phyloP scores from a whole-genome alignment of 495 filamentous ascomycete genomes.

The Aspergillus campestris region DNA sequence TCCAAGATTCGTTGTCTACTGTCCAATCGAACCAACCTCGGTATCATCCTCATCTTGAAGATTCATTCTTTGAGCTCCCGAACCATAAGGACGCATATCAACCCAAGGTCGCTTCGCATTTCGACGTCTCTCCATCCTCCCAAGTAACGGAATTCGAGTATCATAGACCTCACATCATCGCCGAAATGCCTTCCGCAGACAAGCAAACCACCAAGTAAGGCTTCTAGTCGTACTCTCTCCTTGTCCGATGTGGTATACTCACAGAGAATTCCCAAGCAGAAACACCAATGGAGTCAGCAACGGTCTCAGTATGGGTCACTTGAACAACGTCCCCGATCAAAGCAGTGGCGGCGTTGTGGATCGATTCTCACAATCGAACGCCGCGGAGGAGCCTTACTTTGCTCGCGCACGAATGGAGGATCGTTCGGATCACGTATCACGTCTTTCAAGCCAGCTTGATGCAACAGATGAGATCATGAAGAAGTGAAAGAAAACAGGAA shows the following conservation, averaged over 20 bases:
- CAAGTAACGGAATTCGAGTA: too few relatives aligned
- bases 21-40: too few relatives aligned
- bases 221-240: background rate
- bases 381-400: conserved; percentile 34
- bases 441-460: conserved; percentile 28
- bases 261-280: conserved; percentile 6
- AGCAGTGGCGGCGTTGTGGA: conserved; percentile 20
- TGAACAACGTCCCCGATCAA: conserved; percentile 23
- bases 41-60: background rate
- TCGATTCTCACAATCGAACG: conserved; percentile 23
- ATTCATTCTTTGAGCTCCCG: background rate
- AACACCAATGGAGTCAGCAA: conserved; percentile 10
- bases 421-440: conserved; percentile 23
- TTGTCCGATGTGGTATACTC: background rate
- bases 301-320: conserved; percentile 22
- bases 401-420: conserved; percentile 25
- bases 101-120: too few relatives aligned
- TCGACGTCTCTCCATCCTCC: too few relatives aligned
- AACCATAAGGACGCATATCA: too few relatives aligned
- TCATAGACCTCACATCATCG: too few relatives aligned
- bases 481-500: conserved; percentile 8
- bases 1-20: too few relatives aligned
- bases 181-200: conserved; percentile 12
- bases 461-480: conserved; percentile 29
- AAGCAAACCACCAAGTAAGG: conserved; percentile 11